Conservation (phyloP, 1,284 basidiomycete genomes). For the Ganoderma leucocontextum region DNA sequence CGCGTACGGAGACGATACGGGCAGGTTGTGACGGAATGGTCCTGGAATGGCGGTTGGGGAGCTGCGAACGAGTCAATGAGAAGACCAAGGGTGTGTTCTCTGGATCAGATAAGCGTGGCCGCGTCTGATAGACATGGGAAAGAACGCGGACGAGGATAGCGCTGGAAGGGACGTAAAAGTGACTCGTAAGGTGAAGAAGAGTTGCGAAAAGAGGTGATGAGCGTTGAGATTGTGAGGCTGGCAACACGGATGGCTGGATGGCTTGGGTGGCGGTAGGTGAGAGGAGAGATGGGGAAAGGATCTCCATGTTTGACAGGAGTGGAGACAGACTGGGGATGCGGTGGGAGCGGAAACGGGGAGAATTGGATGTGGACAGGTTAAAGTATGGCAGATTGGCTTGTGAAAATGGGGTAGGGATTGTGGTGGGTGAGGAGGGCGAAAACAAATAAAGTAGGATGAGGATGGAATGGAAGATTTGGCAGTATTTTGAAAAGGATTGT, state of each 20-base stretch:
- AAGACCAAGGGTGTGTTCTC: not conserved
- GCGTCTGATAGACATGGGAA: slow-evolving; percentile 32
- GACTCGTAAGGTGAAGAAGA: not conserved
- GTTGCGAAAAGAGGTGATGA: slow-evolving; percentile 6
- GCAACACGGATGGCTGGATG: not conserved
- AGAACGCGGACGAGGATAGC: not conserved
- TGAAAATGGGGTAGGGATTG: slow-evolving; percentile 1
- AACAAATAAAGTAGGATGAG: not conserved
- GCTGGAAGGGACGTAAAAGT: not conserved
- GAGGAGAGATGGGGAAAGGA: not conserved
- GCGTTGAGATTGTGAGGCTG: slow-evolving; percentile 1
- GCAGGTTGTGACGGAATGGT: not conserved
- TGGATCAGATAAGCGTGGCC: slow-evolving; percentile 31
- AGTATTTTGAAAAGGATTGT: slow-evolving; percentile 4
- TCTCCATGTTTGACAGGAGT: not conserved
- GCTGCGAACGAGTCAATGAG: slow-evolving; percentile 6
- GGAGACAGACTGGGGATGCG: not conserved
- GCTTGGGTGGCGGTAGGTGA: not conserved
- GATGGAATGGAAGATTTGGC: not conserved
- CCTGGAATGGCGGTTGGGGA: not conserved
- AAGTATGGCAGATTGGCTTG: slow-evolving; percentile 14
- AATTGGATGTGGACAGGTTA: slow-evolving; percentile 10
- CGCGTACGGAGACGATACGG: not conserved
- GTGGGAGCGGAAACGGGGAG: slow-evolving; percentile 6
- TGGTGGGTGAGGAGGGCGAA: not conserved